Evolutionary conservation across 768 basidiomycete genomes (phyloP), one percentile per base, ranked within the genome.

Genomic region (Hysterangium stoloniferum): DNA sequence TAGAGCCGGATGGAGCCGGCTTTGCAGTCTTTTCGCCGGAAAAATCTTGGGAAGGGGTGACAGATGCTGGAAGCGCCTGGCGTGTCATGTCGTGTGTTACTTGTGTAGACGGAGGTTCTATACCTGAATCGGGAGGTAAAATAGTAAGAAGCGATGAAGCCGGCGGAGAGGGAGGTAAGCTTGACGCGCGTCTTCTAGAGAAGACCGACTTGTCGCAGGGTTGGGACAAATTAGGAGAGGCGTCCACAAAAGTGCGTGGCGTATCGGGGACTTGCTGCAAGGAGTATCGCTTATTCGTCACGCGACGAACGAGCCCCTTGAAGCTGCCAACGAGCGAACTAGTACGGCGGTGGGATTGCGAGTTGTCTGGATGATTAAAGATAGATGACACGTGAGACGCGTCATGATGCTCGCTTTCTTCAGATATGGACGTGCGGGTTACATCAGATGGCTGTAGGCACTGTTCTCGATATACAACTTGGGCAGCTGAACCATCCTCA

Each of bases 151-250:
- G 6, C 15, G 38, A 41, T 9, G 42, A 22, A 19, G 29, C 24
- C 32, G 48, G 48, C 28, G 48, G 48, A 3, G 48, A 50, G 15
- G 48, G 29, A 19, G 79, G 74, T 0, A 73, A 73, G 54, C 78
- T 80, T 53, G 73, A 74, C 43, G 71, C 71, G 52, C 79, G 68
- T 35, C 74, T 71, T 45, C 78, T 76, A 19, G 2, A 6, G 25
- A 28, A 29, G 36, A 41, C 9, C 19, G 17, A 22, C 37, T 11
- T n/a, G n/a, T n/a, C n/a, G n/a, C n/a, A n/a, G n/a, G n/a, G n/a
- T n/a, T n/a, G n/a, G n/a, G n/a, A n/a, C n/a, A n/a, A n/a, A n/a
- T n/a, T n/a, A n/a, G n/a, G n/a, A 22, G 29, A 28, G 6, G 3
- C 12, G 28, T 33, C 29, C 29, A 31, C 44, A 17, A 45, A 19